Conservation (phyloP, 805 yeast genomes). For the Saccharomycopsis amapae region DNA sequence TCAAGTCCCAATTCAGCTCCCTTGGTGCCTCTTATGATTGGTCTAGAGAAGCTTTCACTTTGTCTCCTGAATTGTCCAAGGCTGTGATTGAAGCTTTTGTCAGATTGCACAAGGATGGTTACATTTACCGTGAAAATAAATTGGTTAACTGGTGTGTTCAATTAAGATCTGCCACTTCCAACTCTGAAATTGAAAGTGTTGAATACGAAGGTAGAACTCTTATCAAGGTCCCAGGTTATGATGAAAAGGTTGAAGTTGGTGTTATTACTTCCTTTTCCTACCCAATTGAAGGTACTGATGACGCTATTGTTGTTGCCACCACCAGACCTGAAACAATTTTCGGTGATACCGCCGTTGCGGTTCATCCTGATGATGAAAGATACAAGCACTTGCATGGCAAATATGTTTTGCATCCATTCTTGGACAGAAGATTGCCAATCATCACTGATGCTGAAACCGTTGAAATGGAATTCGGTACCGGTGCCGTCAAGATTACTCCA, state of each 20-base stretch:
- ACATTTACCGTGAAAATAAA: constrained; percentile 87
- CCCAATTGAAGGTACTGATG: constrained; percentile 70
- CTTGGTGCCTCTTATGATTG: constrained; percentile 98
- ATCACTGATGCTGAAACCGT: constrained; percentile 88
- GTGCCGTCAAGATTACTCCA: constrained; percentile 99
- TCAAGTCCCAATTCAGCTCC: constrained; percentile 74
- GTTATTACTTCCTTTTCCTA: constrained; percentile 94
- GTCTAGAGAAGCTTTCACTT: constrained; percentile 89
- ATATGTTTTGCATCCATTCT: constrained; percentile 82
- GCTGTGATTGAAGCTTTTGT: constrained; percentile 92
- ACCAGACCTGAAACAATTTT: constrained; percentile 98
- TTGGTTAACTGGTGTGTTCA: constrained; percentile 96
- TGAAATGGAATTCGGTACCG: constrained; percentile 99
- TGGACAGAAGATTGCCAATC: constrained; percentile 80
- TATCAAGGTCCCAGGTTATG: constrained; percentile 84
- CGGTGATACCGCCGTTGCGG: constrained; percentile 97
- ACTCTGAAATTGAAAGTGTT: constrained; percentile 93
- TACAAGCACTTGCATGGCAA: constrained; percentile 94
- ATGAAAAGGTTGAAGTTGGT: constrained; percentile 89
- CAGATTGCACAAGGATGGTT: constrained; percentile 86
- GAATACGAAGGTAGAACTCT: constrained; percentile 76
- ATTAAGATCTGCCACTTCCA: constrained; percentile 90
- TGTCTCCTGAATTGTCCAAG: constrained; percentile 66
- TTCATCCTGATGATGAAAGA: constrained; percentile 91
- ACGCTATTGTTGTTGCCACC: constrained; percentile 86